Base-by-base conservation (phyloP, 2,329 filamentous ascomycete species). In the Colletotrichum nymphaeae region DNA sequence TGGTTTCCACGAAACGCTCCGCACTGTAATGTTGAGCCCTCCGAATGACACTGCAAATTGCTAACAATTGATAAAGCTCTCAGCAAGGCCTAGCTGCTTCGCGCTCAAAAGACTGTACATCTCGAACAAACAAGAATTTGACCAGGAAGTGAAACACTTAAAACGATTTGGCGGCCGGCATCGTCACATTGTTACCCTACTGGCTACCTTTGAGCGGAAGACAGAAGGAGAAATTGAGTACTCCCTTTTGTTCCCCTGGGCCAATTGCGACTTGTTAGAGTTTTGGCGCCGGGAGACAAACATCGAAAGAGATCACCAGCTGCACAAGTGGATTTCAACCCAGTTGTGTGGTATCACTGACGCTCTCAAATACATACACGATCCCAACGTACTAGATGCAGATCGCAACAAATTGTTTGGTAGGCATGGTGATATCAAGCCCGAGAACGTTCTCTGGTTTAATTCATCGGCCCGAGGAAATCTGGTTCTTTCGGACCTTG, bases 341-440 rank as follows among this genome's bases (percentile, higher is more conserved):
- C 75, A 76, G 56, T 63, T 63, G 32, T 57, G 28, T 26, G 72
- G 67, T 14, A 66, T 76, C 35, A 52, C 65, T 8, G 64, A 32
- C n/a, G 74, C 74, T 1, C 32, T 53, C 8, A 19, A 26, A 5
- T 58, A 19, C 9, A 60, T 57, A 35, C 49, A 57, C 19, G 63
- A 65, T 5, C 63, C 63, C 5, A 53, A 28, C 6, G 24, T 11
- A 5, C 9, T 26, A 3, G 49, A 7, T 12, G 16, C 60, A 12
- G 30, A 37, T 26, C 28, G 16, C 26, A 57, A 32, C 4, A 28
- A 26, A 1, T 5, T 57, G 1, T 68, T 46, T 6, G 66, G 71
- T 4, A 56, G 67, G 16, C 71, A 73, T 24, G 62, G 66, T 4
- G 71, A 73, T 11, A 63, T 73, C 57, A 73, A 73, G n/a, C 71